These are phyloP conservation scores for Scutellaria minor DNA, from an alignment of 257 asterid genomes.

Conservation along the genomic window DNA sequence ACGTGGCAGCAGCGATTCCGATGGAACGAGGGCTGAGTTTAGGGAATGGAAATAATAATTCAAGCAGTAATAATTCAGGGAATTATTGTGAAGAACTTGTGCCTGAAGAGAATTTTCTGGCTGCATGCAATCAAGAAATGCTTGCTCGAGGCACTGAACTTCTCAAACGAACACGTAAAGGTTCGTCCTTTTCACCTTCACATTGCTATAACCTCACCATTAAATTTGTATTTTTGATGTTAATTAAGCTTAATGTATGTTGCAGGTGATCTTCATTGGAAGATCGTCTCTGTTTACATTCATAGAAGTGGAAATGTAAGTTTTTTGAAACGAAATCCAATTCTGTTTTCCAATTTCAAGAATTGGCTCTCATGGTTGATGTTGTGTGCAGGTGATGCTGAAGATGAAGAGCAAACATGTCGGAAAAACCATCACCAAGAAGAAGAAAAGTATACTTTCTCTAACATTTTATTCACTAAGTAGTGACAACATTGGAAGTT, in stretches of 20 bases:
- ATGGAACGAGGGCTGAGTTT: slow-evolving; percentile 57
- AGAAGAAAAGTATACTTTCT: slow-evolving; percentile 67
- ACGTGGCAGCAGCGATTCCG: slow-evolving; percentile 82
- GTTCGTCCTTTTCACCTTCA: slow-evolving; percentile 32
- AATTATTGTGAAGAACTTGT: slow-evolving; percentile 59
- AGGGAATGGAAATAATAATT: slow-evolving; percentile 47
- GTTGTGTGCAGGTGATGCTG: slow-evolving; percentile 75
- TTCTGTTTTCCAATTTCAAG: not conserved
- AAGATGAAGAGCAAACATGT: slow-evolving; percentile 98
- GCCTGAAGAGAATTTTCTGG: slow-evolving; percentile 87
- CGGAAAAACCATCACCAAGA: slow-evolving; percentile 85
- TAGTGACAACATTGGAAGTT: not conserved
- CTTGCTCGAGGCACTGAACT: slow-evolving; percentile 90
- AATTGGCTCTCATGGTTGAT: not conserved
- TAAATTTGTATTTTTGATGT: not conserved
- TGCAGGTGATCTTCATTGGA: slow-evolving; percentile 98
- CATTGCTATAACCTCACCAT: not conserved
- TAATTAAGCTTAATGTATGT: too few species aligned
- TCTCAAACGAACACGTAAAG: slow-evolving; percentile 92
- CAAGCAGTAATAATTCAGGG: slow-evolving; percentile 47
- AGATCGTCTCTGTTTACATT: slow-evolving; percentile 88
- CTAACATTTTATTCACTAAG: too few species aligned
- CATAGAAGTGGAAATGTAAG: slow-evolving; percentile 87
- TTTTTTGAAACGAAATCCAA: not conserved
- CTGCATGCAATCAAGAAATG: slow-evolving; percentile 90